Evolutionary conservation across 2,329 filamentous ascomycete genomes (phyloP).

Genomic region (Tolypocladium capitatum): DNA sequence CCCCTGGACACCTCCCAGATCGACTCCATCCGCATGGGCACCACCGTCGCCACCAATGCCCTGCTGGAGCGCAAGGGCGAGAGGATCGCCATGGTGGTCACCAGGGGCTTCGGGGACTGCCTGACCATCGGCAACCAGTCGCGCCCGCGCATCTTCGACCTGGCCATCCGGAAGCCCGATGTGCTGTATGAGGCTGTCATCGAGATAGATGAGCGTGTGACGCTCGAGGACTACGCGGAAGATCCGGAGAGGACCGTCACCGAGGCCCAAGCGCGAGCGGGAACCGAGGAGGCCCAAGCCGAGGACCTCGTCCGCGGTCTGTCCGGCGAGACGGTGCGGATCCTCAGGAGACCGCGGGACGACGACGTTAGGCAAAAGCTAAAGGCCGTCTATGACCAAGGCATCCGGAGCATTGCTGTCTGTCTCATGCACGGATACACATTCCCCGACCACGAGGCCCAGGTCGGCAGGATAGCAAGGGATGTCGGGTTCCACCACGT

Average conservation of each 20-base stretch:
- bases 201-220: constrained; percentile 64
- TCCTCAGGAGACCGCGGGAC: constrained; percentile 46
- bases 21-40: constrained; percentile 68
- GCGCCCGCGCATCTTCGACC: constrained; percentile 59
- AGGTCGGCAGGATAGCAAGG: constrained; percentile 20
- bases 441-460: constrained; percentile 42
- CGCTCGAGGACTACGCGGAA: constrained; percentile 60
- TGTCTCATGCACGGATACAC: constrained; percentile 62
- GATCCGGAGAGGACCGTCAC: constrained; percentile 31
- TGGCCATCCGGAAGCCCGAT: constrained; percentile 54
- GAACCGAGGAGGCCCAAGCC: constrained; percentile 24
- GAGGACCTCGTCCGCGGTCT: constrained; percentile 53
- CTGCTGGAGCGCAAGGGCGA: constrained; percentile 64
- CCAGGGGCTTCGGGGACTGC: constrained; percentile 60
- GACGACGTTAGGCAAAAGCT: constrained; percentile 41
- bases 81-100: constrained; percentile 55
- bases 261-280: constrained; percentile 11
- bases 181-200: constrained; percentile 57
- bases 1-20: constrained; percentile 21
- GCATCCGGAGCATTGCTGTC: constrained; percentile 39
- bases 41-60: constrained; percentile 66
- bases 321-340: constrained; percentile 55
- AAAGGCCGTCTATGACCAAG: constrained; percentile 45
- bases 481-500: constrained; percentile 27
- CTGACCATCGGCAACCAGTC: constrained; percentile 62